These are phyloP conservation scores for Cucurbita argyrosperma DNA, from an alignment of 306 rosid species.

Conservation along the genomic window DNA sequence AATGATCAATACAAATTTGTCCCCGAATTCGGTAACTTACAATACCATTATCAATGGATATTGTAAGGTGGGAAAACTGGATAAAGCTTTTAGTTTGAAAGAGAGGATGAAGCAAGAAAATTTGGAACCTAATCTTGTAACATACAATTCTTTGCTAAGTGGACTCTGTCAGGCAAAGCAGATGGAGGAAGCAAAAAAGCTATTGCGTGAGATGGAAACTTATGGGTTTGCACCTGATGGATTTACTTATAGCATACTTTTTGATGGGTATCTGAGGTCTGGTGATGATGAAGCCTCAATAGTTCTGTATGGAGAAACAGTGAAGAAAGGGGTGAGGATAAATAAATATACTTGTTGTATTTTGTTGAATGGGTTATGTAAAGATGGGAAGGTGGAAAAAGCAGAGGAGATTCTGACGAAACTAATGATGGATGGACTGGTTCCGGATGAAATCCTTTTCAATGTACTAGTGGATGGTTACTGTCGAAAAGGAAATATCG, in stretches of 20 bases:
- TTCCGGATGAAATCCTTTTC: slow-evolving; percentile 33
- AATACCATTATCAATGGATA: slow-evolving; percentile 59
- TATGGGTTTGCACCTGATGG: slow-evolving; percentile 35
- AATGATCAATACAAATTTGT: slow-evolving; percentile 24
- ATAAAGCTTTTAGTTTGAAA: slow-evolving; percentile 42
- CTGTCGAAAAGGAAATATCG: slow-evolving; percentile 40
- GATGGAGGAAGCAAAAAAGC: slow-evolving; percentile 33
- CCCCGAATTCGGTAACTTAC: slow-evolving; percentile 40
- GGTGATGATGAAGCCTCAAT: slow-evolving; percentile 19
- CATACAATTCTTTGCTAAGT: slow-evolving; percentile 51
- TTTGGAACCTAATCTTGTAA: slow-evolving; percentile 34
- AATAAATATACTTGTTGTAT: slow-evolving; percentile 32
- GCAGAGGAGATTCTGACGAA: slow-evolving; percentile 45
- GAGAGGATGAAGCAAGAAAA: slow-evolving; percentile 42
- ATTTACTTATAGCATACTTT: slow-evolving; percentile 28
- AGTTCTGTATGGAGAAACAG: slow-evolving; percentile 19
- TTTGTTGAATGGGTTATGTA: slow-evolving; percentile 53
- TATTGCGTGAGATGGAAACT: slow-evolving; percentile 51
- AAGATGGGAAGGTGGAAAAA: slow-evolving; percentile 42
- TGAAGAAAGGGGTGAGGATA: slow-evolving; percentile 16
- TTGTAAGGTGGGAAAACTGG: slow-evolving; percentile 49
- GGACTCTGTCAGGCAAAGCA: slow-evolving; percentile 44
- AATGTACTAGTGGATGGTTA: slow-evolving; percentile 53
- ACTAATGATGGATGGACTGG: slow-evolving; percentile 28
- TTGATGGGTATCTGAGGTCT: slow-evolving; percentile 27